Conservation (phyloP, 2,329 filamentous ascomycete genomes). For the Neopestalotiopsis sp. region DNA sequence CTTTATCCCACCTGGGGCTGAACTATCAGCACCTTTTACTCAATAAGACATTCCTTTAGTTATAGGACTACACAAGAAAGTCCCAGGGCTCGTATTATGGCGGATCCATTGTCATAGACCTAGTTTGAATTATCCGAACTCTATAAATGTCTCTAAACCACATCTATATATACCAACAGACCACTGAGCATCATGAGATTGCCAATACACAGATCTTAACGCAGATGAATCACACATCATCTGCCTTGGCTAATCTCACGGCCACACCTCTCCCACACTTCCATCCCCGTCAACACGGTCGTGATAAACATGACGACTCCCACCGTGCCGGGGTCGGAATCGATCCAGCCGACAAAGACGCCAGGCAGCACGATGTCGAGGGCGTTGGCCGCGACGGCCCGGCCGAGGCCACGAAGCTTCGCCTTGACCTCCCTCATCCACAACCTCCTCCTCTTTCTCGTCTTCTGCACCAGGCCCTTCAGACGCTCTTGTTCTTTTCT, state of each 20-base stretch:
- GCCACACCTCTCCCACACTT: constrained; percentile 64
- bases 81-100: too few relatives aligned
- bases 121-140: too few relatives aligned
- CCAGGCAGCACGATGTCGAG: constrained; percentile 70
- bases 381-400: constrained; percentile 59
- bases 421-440: constrained; percentile 36
- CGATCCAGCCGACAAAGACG: constrained; percentile 64
- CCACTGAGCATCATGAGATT: not conserved
- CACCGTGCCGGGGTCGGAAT: constrained; percentile 55
- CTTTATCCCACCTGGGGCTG: too few relatives aligned
- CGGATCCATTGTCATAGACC: too few relatives aligned
- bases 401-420: constrained; percentile 43
- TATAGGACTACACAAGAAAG: not conserved
- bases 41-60: not conserved
- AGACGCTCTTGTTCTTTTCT: constrained; percentile 43
- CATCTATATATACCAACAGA: too few relatives aligned
- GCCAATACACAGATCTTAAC: not conserved
- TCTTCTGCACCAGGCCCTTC: constrained; percentile 37
- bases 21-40: not conserved
- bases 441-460: constrained; percentile 38
- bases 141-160: too few relatives aligned
- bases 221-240: not conserved
- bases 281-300: constrained; percentile 63
- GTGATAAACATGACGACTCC: constrained; percentile 65
- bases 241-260: constrained; percentile 28